Base-by-base conservation (phyloP, 2,329 filamentous ascomycete species). In the Alternaria solani region DNA sequence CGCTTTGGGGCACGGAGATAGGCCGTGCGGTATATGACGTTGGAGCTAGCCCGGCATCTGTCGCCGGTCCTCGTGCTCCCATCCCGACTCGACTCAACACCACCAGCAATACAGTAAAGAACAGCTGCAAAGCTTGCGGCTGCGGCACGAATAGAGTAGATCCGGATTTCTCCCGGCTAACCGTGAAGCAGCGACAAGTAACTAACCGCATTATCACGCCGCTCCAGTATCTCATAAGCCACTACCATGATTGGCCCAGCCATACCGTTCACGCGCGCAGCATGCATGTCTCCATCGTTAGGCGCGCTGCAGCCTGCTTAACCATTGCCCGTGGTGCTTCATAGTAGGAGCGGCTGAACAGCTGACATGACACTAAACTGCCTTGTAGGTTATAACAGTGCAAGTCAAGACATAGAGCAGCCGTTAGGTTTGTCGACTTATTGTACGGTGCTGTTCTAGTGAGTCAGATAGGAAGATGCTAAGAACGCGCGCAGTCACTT, bases 11-110 rank as follows among this genome's bases (percentile, higher is more conserved):
- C 7, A 32, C 32, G 25, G 32, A 49, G 43, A 55, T 59, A 42
- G 53, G 57, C 53, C 46, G 57, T 60, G 57, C 53, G 14, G 48
- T 34, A 25, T 57, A 60, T 60, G 57, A 60, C 57, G 57, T 47
- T 56, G 46, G 32, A 48, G 53, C 57, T 60, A 60, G 57, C 48
- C 57, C 57, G 57, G 47, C 41, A 30, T 47, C 30, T 7, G 18
- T 26, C 23, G 51, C 32, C 41, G 25, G 46, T 39, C 52, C 5
- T n/a, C 39, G 52, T 30, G 12, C 57, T 39, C 12, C 18, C 38
- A 41, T 23, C 41, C 12, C 18, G 30, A 41, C n/a, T 41, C 26
- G 41, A 36, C 44, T 32, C n/a, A 39, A 38, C 53, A 55, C 20
- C 51, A 34, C 9, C 25, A 30, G 9, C 25, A 30, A 42, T 9